Evolutionary conservation across 768 basidiomycete species (phyloP).

Genomic region (Mrakia gelida): DNA sequence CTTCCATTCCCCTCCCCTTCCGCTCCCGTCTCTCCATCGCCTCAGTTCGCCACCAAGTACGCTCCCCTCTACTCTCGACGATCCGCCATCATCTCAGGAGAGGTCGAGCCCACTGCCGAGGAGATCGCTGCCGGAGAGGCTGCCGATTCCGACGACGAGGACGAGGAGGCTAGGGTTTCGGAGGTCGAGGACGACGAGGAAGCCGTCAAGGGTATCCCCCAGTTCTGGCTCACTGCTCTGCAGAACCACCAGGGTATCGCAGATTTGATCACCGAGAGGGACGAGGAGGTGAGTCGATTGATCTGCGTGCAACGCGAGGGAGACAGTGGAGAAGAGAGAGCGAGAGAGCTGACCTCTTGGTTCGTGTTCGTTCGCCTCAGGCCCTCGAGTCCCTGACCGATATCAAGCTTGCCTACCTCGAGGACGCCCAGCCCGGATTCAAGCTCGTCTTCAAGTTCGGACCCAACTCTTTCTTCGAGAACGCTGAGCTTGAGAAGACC

Average conservation of each 20-base stretch:
- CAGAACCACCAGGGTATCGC: constrained; percentile 71
- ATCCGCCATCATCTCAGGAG: constrained; percentile 73
- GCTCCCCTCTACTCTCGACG: constrained; percentile 81
- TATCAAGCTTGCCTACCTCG: constrained; percentile 73
- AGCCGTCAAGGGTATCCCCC: constrained; percentile 62
- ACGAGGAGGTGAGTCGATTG: constrained; percentile 51
- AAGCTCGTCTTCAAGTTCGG: constrained; percentile 77
- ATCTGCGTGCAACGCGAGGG: no score
- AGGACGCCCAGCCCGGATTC: constrained; percentile 79
- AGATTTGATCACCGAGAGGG: constrained; percentile 89
- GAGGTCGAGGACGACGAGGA: constrained; percentile 37
- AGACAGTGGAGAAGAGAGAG: background rate
- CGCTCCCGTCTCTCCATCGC: background rate
- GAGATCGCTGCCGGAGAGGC: constrained; percentile 79
- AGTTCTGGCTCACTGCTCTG: constrained; percentile 97
- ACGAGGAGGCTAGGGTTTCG: constrained; percentile 49
- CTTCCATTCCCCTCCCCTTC: background rate
- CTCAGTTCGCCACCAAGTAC: constrained; percentile 49
- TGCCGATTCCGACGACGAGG: constrained; percentile 60
- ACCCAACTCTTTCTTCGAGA: constrained; percentile 82
- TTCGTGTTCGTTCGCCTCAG: constrained; percentile 35
- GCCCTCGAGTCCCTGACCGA: constrained; percentile 81
- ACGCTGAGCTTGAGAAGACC: constrained; percentile 79
- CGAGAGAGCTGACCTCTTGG: background rate
- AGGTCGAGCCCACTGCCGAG: constrained; percentile 64